These are phyloP conservation scores for Trichoderma erinaceum DNA, from an alignment of 495 filamentous ascomycete genomes.

Conservation along the genomic window DNA sequence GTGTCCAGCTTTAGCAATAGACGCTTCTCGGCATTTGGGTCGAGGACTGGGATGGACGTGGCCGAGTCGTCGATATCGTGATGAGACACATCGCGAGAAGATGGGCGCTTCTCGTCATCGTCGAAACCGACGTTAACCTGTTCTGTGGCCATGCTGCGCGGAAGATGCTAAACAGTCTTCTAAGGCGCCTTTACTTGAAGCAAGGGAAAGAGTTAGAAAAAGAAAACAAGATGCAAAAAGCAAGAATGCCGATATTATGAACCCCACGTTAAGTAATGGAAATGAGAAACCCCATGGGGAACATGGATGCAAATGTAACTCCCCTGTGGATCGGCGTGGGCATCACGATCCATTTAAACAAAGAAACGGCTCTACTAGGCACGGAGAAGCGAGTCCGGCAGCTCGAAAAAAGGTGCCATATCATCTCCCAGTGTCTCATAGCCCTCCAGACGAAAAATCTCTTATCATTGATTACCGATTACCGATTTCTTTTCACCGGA, in stretches of 20 bases:
- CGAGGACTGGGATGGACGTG: background rate
- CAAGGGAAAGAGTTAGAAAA: background rate
- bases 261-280: background rate
- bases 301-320: background rate
- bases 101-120: background rate
- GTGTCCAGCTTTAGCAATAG: slow-evolving; percentile 15
- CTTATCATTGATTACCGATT: background rate
- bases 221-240: background rate
- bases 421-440: background rate
- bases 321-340: background rate
- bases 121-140: background rate
- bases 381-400: background rate
- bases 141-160: background rate
- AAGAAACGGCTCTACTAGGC: background rate
- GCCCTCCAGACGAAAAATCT: background rate
- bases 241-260: background rate
- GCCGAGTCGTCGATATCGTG: background rate
- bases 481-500: background rate
- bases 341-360: slow-evolving; percentile 8
- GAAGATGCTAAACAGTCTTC: background rate
- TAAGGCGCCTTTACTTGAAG: background rate
- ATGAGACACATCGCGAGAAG: background rate
- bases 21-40: background rate
- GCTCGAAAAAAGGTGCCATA: background rate
- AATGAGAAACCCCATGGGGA: slow-evolving; percentile 2